Evolutionary conservation across 768 basidiomycete species (phyloP).

Genomic region (Leccinum obscurum): DNA sequence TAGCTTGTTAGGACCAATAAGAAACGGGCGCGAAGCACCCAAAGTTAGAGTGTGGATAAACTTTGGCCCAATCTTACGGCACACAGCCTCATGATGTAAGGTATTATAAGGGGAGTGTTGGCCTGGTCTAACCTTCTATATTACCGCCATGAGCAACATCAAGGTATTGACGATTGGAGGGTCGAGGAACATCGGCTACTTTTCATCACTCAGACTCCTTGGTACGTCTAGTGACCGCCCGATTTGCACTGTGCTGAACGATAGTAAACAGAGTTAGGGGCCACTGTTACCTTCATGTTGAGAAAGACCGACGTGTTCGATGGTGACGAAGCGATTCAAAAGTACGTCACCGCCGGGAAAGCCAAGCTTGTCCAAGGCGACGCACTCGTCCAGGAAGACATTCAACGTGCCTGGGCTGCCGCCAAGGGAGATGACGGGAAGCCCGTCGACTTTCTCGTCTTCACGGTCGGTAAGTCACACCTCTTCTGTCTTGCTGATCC

Average conservation of each 20-base stretch:
- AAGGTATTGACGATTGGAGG: constrained; percentile 49
- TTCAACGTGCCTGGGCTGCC: constrained; percentile 52
- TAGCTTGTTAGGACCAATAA: not conserved
- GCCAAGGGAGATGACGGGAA: constrained; percentile 27
- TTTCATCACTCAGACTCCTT: constrained; percentile 47
- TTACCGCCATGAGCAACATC: constrained; percentile 18
- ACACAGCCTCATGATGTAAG: constrained; percentile 7
- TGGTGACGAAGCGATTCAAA: constrained; percentile 50
- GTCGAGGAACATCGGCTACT: constrained; percentile 58
- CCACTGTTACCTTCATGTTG: constrained; percentile 63
- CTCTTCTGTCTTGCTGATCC: not conserved
- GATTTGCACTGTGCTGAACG: not conserved
- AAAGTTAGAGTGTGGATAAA: constrained; percentile 1
- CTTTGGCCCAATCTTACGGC: not conserved
- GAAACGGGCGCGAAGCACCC: not conserved
- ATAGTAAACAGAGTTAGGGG: constrained; percentile 47
- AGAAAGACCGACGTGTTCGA: constrained; percentile 55
- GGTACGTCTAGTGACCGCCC: constrained; percentile 30
- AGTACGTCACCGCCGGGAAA: constrained; percentile 48
- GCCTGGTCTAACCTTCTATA: not conserved
- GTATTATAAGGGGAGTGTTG: constrained; percentile 1
- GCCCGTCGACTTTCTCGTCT: constrained; percentile 55
- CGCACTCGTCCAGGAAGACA: constrained; percentile 52
- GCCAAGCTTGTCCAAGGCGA: constrained; percentile 62
- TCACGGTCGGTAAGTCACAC: constrained; percentile 54